Evolutionary conservation across 2,329 filamentous ascomycete genomes (phyloP), one percentile per base, ranked within the genome.

Genomic region (Neofusicoccum cordaticola): DNA sequence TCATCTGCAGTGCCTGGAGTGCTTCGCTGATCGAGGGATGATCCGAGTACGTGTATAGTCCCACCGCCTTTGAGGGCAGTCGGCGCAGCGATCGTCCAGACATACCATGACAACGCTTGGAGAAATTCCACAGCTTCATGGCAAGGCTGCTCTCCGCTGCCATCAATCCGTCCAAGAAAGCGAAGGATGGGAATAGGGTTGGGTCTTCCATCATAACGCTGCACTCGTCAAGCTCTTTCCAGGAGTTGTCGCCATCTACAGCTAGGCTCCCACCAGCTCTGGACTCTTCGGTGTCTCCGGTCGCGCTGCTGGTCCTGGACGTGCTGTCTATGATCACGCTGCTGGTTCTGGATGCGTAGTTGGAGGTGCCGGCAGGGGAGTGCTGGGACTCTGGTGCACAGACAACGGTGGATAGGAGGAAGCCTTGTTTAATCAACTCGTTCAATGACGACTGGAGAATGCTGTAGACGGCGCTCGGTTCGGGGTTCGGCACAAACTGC

Each of bases 371-470:
- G 27, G 27, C 6, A 31, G 27, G 6, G 27, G 27, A 31, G 27
- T 31, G 6, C 27, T 31, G 27, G 6, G 6, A 31, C 27, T 22
- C 27, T 8, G 35, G 17, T 17, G 15, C 42, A 7, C 39, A 53
- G 22, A 41, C 41, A 27, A 17, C 5, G 11, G 31, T 42, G 70
- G 67, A 15, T 64, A 67, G 60, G 42, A 82, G 71, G 17, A 81
- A 68, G 9, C 72, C 74, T 62, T 74, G 73, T 12, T 73, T 71
- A 19, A 78, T 74, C 19, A 83, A 72, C 60, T 82, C 78, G 65
- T 82, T 80, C 13, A 84, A 68, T 42, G 79, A 81, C n/a, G 76
- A 77, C 44, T 79, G 77, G 57, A 83, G 78, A 53, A 84, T 83
- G 62, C 81, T 78, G 68, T 84, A 84, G 15, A 79, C 76, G 3